Conservation (phyloP, 306 rosid genomes). For the Fragaria nilgerrensis region DNA sequence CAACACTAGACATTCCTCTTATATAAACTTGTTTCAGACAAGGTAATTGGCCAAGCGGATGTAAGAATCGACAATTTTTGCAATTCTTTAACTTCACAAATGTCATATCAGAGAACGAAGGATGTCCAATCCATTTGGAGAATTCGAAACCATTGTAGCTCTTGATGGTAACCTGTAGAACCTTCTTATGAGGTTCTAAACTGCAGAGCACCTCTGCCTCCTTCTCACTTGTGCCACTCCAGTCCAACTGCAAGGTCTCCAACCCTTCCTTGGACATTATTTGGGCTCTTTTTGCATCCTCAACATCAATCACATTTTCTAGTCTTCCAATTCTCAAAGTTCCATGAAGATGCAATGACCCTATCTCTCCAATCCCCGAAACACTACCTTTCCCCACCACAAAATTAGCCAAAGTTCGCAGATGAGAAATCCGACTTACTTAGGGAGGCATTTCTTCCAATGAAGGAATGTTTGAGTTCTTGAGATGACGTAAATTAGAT, state of each 20-base stretch:
- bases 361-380: neutral
- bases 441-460: slow-evolving; percentile 15
- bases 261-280: too few species aligned
- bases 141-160: neutral
- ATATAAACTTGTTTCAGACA: slow-evolving; percentile 6
- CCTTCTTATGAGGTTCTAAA: slow-evolving; percentile 19
- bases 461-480: neutral
- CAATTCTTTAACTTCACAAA: neutral
- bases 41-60: slow-evolving; percentile 19
- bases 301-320: slow-evolving; percentile 9
- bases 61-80: neutral
- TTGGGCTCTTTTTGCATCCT: too few species aligned
- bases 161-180: neutral
- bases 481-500: slow-evolving; percentile 6
- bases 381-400: neutral
- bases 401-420: slow-evolving; percentile 5
- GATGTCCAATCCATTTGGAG: slow-evolving; percentile 20
- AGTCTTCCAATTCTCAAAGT: slow-evolving; percentile 2
- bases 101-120: neutral
- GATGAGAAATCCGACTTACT: slow-evolving; percentile 7
- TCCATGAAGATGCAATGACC: neutral
- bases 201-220: neutral
- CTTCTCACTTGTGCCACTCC: too few species aligned
- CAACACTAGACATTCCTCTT: neutral
- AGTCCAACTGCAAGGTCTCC: too few species aligned